Evolutionary conservation across 2,329 filamentous ascomycete genomes (phyloP), one percentile per base, ranked within the genome.

Genomic region (Fusarium clavum): DNA sequence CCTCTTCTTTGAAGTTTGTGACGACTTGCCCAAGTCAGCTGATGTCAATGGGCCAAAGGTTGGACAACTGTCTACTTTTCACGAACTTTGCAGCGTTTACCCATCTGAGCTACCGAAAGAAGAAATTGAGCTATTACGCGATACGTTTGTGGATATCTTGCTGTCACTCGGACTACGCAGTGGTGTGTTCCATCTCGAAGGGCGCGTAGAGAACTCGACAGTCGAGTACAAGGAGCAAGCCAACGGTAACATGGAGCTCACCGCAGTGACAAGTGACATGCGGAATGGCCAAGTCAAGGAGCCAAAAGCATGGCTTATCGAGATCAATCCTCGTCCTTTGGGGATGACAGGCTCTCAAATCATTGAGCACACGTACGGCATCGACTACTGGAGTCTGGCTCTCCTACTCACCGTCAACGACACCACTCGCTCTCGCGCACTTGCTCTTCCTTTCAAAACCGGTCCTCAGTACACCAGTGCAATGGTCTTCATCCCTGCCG

Each of bases 1-100:
- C 13, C 61, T 72, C 27, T 74, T 73, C 52, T 72, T 59, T 24
- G 71, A 73, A 45, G 51, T 62, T n/a, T 61, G 57, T 25, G 70
- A 72, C 14, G 69, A 72, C 30, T 56, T 70, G 22, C 70, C 70
- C 16, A 71, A 61, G 10, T 43, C 62, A 7, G 70, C 57, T 3
- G 70, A 72, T 29, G 25, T 41, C 30, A 64, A 61, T 40, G 57
- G 53, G 2, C 40, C 51, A 29, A 63, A 60, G 14, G 47, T 30
- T 18, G 53, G 53, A 25, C 47, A 41, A 8, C 30, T 56, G 12
- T 45, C 30, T 47, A 56, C 53, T 2, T 56, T 56, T 38, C 53
- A 56, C 22, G 53, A 56, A n/a, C 41, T 56, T 30, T 56, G 53
- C 29, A 56, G 53, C 18, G 22, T 56, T 20, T 56, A 56, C 13